These are phyloP conservation scores for Ophiostoma sp. DNA, from an alignment of 2,329 filamentous ascomycete genomes.

Conservation along the genomic window DNA sequence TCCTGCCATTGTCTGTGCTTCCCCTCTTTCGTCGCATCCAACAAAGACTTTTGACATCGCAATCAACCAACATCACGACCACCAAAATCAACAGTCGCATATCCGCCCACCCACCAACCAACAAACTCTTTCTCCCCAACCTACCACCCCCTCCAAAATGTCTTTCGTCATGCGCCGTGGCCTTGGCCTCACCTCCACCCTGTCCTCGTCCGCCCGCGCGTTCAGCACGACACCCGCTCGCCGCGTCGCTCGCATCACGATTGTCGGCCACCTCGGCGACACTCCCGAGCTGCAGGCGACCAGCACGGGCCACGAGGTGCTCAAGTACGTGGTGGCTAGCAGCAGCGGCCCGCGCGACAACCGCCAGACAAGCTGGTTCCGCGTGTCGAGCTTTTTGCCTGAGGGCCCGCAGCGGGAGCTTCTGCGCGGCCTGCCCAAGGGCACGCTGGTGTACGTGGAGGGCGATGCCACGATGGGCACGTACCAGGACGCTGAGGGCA, in stretches of 20 bases:
- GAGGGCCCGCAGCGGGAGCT: constrained; percentile 71
- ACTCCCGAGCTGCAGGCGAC: constrained; percentile 74
- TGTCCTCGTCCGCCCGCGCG: constrained; percentile 56
- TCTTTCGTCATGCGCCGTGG: constrained; percentile 32
- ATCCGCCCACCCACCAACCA: not conserved
- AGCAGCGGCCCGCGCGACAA: constrained; percentile 67
- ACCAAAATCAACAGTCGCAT: not conserved
- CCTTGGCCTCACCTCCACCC: constrained; percentile 39
- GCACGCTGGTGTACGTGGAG: constrained; percentile 78
- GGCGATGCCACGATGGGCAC: constrained; percentile 71
- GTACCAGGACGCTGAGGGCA: constrained; percentile 71
- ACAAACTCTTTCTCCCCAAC: too few relatives aligned
- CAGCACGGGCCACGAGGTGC: constrained; percentile 68
- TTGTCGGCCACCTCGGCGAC: constrained; percentile 82
- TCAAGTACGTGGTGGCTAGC: constrained; percentile 76
- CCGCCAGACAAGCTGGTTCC: constrained; percentile 82
- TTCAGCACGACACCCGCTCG: constrained; percentile 73
- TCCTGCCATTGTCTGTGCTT: constrained; percentile 4
- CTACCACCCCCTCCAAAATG: constrained; percentile 27
- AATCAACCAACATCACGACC: not conserved
- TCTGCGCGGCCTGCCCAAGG: constrained; percentile 74
- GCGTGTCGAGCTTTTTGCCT: constrained; percentile 67
- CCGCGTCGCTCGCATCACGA: constrained; percentile 73
- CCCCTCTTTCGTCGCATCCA: not conserved
- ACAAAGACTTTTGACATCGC: not conserved